Evolutionary conservation across 257 asterid species (phyloP).

Genomic region (Vinca minor): DNA sequence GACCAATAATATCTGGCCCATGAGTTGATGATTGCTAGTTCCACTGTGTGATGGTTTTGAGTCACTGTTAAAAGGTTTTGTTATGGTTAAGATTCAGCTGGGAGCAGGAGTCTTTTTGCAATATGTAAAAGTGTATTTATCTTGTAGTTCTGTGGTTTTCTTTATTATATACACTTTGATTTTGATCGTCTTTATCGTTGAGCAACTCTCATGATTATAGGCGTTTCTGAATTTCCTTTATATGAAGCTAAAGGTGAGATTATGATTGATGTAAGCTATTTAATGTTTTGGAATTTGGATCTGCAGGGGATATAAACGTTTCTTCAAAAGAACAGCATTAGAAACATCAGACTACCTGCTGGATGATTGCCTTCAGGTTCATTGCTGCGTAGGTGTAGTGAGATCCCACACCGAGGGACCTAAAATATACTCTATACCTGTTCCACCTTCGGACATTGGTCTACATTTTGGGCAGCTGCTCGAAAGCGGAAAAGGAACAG

Average conservation of each 20-base stretch:
- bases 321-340: slow-evolving; percentile 60
- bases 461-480: slow-evolving; percentile 76
- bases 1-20: too few relatives aligned
- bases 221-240: neutral
- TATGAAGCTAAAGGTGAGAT: neutral
- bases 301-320: slow-evolving; percentile 89
- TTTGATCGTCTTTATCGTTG: neutral
- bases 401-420: slow-evolving; percentile 79
- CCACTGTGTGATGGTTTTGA: neutral
- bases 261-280: neutral
- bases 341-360: slow-evolving; percentile 79
- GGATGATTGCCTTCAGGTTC: slow-evolving; percentile 85
- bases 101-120: neutral
- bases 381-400: slow-evolving; percentile 89
- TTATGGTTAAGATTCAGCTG: neutral
- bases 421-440: slow-evolving; percentile 60
- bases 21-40: neutral
- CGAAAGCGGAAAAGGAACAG: slow-evolving; percentile 67
- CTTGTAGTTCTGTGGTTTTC: neutral
- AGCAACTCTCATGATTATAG: too few relatives aligned
- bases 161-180: neutral
- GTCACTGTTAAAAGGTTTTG: too few relatives aligned
- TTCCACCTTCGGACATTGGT: slow-evolving; percentile 81
- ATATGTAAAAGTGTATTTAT: neutral
- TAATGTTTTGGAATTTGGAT: slow-evolving; percentile 13